Evolutionary conservation across 129 eudicot genomes (phyloP).

Genomic region (Erigeron canadensis): DNA sequence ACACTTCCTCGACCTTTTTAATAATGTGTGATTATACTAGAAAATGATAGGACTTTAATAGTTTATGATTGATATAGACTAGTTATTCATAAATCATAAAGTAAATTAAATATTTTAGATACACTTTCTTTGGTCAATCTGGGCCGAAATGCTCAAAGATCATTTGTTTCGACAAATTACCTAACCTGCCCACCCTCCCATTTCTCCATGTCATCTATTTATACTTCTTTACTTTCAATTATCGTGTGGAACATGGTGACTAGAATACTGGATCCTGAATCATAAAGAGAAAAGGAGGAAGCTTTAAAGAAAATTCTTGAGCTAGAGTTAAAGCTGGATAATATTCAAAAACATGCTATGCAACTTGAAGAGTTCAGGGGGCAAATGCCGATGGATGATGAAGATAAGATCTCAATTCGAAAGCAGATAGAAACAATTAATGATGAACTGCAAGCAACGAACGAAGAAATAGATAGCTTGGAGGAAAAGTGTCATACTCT

Average conservation of each 20-base stretch:
- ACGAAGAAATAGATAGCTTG: constrained; percentile 49
- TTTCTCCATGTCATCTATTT: background rate
- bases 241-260: constrained; percentile 4
- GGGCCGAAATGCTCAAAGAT: no score
- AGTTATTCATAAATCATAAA: no score
- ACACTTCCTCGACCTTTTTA: no score
- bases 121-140: no score
- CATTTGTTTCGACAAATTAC: no score
- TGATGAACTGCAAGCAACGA: constrained; percentile 53
- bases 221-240: background rate
- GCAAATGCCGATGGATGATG: constrained; percentile 76
- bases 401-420: constrained; percentile 42
- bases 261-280: constrained; percentile 15
- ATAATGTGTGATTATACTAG: no score
- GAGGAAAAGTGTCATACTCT: constrained; percentile 60
- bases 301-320: constrained; percentile 70
- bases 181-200: background rate
- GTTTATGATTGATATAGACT: no score
- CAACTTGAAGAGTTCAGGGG: constrained; percentile 89
- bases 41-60: no score
- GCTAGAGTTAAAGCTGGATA: constrained; percentile 67
- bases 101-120: background rate
- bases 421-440: constrained; percentile 64
- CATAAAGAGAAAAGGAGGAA: constrained; percentile 86
- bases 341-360: constrained; percentile 80